Percentiles rank a stretch among this genome's conserved stretches.
These are phyloP conservation scores for Yamadazyma olivae DNA, from an alignment of 805 yeast species.

Conservation along the genomic window DNA sequence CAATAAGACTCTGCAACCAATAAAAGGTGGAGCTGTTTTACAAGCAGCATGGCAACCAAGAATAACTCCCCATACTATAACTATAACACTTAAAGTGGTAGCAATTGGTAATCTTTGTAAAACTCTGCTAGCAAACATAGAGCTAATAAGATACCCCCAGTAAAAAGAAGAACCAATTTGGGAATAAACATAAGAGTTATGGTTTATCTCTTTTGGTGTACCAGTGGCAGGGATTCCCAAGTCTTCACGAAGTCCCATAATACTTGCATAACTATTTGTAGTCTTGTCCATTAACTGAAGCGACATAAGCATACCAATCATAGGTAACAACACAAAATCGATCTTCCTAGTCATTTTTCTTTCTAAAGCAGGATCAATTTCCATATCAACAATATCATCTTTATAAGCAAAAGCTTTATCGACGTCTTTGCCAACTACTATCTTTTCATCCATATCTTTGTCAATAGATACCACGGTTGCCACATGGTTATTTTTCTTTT, in stretches of 20 bases:
- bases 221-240: conserved; percentile 30
- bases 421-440: not conserved
- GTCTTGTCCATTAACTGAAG: conserved; percentile 34
- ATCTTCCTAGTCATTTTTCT: conserved; percentile 14
- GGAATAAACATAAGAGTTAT: conserved; percentile 12
- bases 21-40: conserved; percentile 47
- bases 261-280: conserved; percentile 32
- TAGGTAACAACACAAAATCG: conserved; percentile 19
- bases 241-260: conserved; percentile 44
- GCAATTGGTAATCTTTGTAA: conserved; percentile 45
- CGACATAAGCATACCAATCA: conserved; percentile 19
- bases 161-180: conserved; percentile 39
- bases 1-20: conserved; percentile 49
- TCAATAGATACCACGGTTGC: not conserved
- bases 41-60: conserved; percentile 52
- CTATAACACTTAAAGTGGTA: conserved; percentile 45
- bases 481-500: conserved; percentile 1
- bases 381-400: conserved; percentile 1
- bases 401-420: conserved; percentile 2
- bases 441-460: not conserved
- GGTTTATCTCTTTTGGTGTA: conserved; percentile 5
- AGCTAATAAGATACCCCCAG: conserved; percentile 59
- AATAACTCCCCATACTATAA: conserved; percentile 54
- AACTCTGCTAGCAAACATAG: conserved; percentile 42
- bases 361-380: conserved; percentile 4